Percentiles rank a stretch among this genome's conserved stretches.
These are phyloP conservation scores for Pythium oligandrum DNA, from an alignment of 352 stramenopile genomes.

Conservation along the genomic window DNA sequence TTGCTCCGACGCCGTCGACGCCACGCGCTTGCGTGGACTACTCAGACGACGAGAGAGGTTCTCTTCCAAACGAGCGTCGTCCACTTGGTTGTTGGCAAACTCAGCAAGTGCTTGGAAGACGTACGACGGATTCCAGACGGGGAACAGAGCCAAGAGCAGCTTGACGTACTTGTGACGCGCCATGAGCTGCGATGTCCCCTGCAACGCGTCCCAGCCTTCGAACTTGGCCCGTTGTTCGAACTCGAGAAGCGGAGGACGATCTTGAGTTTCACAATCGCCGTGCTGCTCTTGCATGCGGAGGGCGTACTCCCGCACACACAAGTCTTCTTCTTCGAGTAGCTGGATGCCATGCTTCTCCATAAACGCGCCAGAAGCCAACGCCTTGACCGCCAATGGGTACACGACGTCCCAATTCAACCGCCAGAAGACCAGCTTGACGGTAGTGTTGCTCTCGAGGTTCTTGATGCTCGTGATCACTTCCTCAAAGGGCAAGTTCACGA, in stretches of 20 bases:
- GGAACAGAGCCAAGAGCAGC: constrained; percentile 67
- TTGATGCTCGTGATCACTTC: constrained; percentile 66
- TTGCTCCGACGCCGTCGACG: not conserved
- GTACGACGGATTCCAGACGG: constrained; percentile 56
- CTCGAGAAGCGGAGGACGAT: constrained; percentile 55
- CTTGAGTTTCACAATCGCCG: constrained; percentile 57
- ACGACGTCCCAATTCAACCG: constrained; percentile 52
- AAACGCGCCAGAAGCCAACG: constrained; percentile 43
- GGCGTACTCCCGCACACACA: constrained; percentile 72
- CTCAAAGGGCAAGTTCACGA: constrained; percentile 67
- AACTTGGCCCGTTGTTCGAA: constrained; percentile 74
- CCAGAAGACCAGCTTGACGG: constrained; percentile 51
- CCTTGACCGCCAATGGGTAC: constrained; percentile 45
- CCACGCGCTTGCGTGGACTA: constrained; percentile 9
- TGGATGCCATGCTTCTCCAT: constrained; percentile 41
- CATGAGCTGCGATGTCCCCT: constrained; percentile 31
- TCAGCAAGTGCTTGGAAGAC: constrained; percentile 45
- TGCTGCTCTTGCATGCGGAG: constrained; percentile 72
- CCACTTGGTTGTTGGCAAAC: constrained; percentile 22
- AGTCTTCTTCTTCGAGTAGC: constrained; percentile 38
- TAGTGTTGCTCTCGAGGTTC: constrained; percentile 31
- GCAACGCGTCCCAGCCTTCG: constrained; percentile 63
- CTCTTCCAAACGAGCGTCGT: constrained; percentile 17
- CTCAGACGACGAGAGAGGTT: constrained; percentile 24
- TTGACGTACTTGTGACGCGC: constrained; percentile 80